Base-by-base conservation (phyloP, 2,329 filamentous ascomycete genomes). In the Aureobasidium sp. region DNA sequence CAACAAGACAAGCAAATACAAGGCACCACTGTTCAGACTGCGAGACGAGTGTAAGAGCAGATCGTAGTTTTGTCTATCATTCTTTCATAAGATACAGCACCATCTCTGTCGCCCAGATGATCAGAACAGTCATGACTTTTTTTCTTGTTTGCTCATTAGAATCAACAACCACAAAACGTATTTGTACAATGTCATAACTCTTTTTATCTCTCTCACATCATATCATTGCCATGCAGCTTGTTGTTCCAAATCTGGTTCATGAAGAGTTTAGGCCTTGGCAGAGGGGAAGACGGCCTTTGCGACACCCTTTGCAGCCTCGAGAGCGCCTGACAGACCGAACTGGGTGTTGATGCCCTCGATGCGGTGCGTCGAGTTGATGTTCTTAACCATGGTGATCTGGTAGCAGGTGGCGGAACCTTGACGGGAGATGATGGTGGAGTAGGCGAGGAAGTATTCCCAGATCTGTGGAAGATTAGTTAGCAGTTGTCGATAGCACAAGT, bases 391-490 rank as follows among this genome's bases (percentile, higher is more conserved):
- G 20, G 87, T 87, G 70, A 96, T 89, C 79, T 95, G 91, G 80
- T 86, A 95, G 82, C 90, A 94, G 36, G 89, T 91, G 62, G 90
- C 91, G 68, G 83, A 82, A 67, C 91, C 91, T 76, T 95, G 90
- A 72, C 91, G 87, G 29, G 90, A 90, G 71, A 84, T 85, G 74
- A 96, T 95, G 72, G 87, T 90, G 20, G 89, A 90, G 75, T 86
- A 92, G 66, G 90, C 89, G 64, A 95, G 84, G 85, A 96, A 96
- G 77, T 86, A 91, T 73, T 95, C 90, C 91, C 91, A 95, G 74
- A 94, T 94, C 86, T 89, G 44, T 39, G 7, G 8, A 15, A 57
- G 17, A 8, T 20, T 6, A 15, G 22, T 59, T 12, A 39, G 44
- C 17, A 17, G 22, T 25, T 31, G 27, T 47, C 20, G 31, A 42